Conservation (phyloP, 495 filamentous ascomycete genomes). For the Acidomyces sp. region DNA sequence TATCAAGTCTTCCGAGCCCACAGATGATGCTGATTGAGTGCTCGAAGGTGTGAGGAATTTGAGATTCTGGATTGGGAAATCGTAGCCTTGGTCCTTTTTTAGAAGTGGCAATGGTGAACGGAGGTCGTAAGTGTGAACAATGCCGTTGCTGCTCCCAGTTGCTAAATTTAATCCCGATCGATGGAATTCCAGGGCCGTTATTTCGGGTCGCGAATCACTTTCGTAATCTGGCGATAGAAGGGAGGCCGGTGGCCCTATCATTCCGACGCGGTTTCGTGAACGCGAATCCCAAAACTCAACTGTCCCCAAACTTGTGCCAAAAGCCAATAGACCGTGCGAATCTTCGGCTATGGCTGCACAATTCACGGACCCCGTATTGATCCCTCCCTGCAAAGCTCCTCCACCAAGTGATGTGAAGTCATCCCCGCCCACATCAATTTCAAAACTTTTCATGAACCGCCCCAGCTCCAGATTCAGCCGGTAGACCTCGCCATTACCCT, state of each 20-base stretch:
- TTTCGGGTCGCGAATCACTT: conserved; percentile 46
- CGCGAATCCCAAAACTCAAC: conserved; percentile 94
- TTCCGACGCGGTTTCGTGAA: conserved; percentile 64
- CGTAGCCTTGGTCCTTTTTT: conserved; percentile 91
- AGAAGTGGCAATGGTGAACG: conserved; percentile 74
- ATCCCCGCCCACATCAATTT: conserved; percentile 76
- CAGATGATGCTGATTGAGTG: conserved; percentile 47
- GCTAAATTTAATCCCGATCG: conserved; percentile 73
- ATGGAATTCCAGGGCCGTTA: conserved; percentile 80
- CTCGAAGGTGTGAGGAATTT: conserved; percentile 70
- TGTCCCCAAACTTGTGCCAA: conserved; percentile 89
- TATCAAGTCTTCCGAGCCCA: conserved; percentile 63
- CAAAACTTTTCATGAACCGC: conserved; percentile 70
- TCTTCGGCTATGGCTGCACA: conserved; percentile 77
- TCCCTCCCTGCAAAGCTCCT: conserved; percentile 67
- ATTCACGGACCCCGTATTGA: conserved; percentile 74
- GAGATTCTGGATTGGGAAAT: conserved; percentile 80
- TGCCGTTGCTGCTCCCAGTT: conserved; percentile 74
- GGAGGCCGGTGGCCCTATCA: conserved; percentile 39
- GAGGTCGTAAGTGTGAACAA: conserved; percentile 88
- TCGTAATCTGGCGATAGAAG: conserved; percentile 31
- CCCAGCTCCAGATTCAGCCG: conserved; percentile 81
- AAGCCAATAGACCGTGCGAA: conserved; percentile 81
- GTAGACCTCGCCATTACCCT: conserved; percentile 83
- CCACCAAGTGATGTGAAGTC: conserved; percentile 49